Conservation (phyloP, 495 filamentous ascomycete genomes). For the Neurospora pannonica region DNA sequence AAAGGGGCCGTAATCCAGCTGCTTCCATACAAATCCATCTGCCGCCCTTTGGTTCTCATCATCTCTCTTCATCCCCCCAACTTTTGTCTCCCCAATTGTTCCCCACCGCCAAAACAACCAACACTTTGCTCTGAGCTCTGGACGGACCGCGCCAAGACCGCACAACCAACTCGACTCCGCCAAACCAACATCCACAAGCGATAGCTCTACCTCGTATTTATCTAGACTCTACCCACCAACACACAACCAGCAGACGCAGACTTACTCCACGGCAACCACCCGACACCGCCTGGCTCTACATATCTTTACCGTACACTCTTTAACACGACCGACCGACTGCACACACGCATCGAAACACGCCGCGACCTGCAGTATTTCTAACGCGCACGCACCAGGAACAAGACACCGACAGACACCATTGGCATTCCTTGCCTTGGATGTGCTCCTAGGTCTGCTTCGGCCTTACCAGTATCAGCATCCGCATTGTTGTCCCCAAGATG, state of each 20-base stretch:
- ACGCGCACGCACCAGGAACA: background rate
- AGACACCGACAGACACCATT: background rate
- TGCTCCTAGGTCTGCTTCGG: background rate
- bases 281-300: background rate
- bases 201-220: background rate
- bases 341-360: background rate
- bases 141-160: background rate
- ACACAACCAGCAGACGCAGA: background rate
- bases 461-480: conserved; percentile 7
- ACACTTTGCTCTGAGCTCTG: background rate
- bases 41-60: background rate
- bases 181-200: background rate
- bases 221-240: background rate
- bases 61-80: background rate
- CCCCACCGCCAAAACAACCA: background rate
- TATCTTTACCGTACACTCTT: background rate
- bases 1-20: background rate
- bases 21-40: background rate
- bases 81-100: background rate
- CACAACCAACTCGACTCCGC: background rate
- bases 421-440: background rate
- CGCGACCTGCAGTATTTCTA: background rate
- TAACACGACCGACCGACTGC: background rate
- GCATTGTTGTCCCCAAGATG: conserved; percentile 42
- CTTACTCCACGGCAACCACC: background rate